Evolutionary conservation across 805 yeast species (phyloP).

Genomic region (Kregervanrija delftensis): DNA sequence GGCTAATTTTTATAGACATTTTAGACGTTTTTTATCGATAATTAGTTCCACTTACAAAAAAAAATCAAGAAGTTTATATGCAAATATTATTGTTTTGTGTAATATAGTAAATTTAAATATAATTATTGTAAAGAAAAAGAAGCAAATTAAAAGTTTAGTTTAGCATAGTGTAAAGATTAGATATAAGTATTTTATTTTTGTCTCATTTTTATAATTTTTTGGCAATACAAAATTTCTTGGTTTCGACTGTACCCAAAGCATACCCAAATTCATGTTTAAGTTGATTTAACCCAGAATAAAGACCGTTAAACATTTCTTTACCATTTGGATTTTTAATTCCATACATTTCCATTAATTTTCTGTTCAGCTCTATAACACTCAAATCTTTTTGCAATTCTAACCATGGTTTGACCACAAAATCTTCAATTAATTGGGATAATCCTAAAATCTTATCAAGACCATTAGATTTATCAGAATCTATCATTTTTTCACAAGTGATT

Average conservation of each 20-base stretch:
- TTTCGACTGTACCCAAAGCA: constrained; percentile 6
- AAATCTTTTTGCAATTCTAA: constrained; percentile 9
- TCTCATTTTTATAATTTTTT: constrained; percentile 1
- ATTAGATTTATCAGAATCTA: constrained; percentile 45
- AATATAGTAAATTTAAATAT: neutral
- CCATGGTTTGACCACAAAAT: constrained; percentile 8
- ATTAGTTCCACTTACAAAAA: no score
- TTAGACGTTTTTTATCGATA: no score
- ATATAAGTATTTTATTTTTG: no score
- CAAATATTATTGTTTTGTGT: no score
- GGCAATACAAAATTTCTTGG: constrained; percentile 11
- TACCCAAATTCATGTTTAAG: neutral
- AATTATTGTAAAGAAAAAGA: neutral
- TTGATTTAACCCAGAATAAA: constrained; percentile 1
- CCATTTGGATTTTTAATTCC: constrained; percentile 10
- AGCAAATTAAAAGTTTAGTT: neutral
- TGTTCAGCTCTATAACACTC: constrained; percentile 11
- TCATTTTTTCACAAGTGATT: constrained; percentile 40
- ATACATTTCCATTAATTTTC: constrained; percentile 15
- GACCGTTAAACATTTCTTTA: constrained; percentile 7
- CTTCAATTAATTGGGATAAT: neutral
- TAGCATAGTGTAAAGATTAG: neutral
- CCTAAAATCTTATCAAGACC: constrained; percentile 32
- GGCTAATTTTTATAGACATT: constrained; percentile 14
- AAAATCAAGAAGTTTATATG: no score